These are phyloP conservation scores for Zymoseptoria crescenta DNA, from an alignment of 2,329 filamentous ascomycete genomes.

Conservation along the genomic window DNA sequence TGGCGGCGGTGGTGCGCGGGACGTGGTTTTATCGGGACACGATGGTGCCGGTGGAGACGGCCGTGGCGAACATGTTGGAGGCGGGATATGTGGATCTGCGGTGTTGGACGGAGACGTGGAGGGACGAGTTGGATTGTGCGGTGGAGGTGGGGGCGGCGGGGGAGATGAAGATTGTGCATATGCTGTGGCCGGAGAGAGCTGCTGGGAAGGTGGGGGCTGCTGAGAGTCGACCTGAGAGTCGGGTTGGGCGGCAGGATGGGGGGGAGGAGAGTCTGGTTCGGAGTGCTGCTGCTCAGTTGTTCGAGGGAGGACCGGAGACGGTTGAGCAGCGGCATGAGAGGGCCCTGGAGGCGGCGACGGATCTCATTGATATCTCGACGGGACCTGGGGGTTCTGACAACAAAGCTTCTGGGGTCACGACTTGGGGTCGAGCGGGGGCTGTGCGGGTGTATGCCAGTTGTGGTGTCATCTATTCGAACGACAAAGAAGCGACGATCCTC, in stretches of 20 bases:
- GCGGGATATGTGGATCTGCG: constrained; percentile 79
- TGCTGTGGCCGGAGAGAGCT: constrained; percentile 66
- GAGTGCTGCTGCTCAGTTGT: constrained; percentile 21
- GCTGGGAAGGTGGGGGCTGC: constrained; percentile 45
- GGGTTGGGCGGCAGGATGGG: constrained; percentile 9
- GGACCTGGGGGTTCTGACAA: constrained; percentile 41
- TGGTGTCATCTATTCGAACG: constrained; percentile 80
- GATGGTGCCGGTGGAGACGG: constrained; percentile 79
- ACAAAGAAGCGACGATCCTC: constrained; percentile 69
- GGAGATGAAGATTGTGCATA: constrained; percentile 83
- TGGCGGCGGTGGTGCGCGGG: constrained; percentile 70
- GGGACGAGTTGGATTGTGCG: constrained; percentile 81
- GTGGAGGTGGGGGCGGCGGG: constrained; percentile 81
- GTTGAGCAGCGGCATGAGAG: constrained; percentile 38
- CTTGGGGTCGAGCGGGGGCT: constrained; percentile 36
- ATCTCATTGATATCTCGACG: constrained; percentile 42
- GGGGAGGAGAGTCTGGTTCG: constrained; percentile 16
- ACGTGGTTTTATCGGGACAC: constrained; percentile 98
- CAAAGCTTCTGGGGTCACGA: constrained; percentile 39
- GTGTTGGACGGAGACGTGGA: constrained; percentile 80
- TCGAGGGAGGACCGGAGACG: constrained; percentile 31
- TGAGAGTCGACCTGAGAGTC: constrained; percentile 36
- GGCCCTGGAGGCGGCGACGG: constrained; percentile 38
- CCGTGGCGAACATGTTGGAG: constrained; percentile 85
- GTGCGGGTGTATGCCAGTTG: constrained; percentile 61